Evolutionary conservation across 73 alveolate genomes (phyloP), one percentile per base, ranked within the genome.

Genomic region (Stentor roeselii): DNA sequence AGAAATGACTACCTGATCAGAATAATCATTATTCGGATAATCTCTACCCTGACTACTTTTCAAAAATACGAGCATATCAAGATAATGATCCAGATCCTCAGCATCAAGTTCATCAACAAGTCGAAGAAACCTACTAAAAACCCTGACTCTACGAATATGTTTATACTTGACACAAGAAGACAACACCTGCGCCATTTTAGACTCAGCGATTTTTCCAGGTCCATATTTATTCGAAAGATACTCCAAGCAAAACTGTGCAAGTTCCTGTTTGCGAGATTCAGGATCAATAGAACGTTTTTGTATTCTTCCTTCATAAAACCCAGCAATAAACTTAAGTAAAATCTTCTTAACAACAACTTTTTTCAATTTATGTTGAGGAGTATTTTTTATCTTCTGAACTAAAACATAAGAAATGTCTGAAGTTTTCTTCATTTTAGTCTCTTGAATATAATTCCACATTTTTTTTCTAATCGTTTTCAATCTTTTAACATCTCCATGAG

Each of bases 341-440:
- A 67, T 67, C 34, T 67, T 67, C 34, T 67, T 67, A 21, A 67
- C 37, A 36, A 67, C 14, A 21, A 67, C 34, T 34, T 34, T 67
- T 67, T 67, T 67, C 2, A 67, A 2, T 32, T 67, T 67, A 67
- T 67, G 80, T 21, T 67, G n/a, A 27, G 80, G 80, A 34, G 80
- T 67, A 67, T n/a, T 67, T 32, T 21, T 1, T 21, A 67, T 40
- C 34, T 67, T 67, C 21, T 67, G 80, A 30, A 32, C 34, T 67
- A 67, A 21, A n/a, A 67, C 80, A 27, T 15, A 21, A 0, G 80
- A 0, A 11, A 67, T 1, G 14, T 67, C 80, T 1, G 15, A 21
- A 67, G 80, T n/a, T 32, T 67, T 67, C 34, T 67, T 67, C 80
- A 67, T 67, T 1, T 34, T 21, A 30, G 37, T 21, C 14, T n/a